A percentile compares a stretch with the other conserved stretches of the same genome.
phyloP scores from a whole-genome alignment of 1,139 yeast genomes.

The Scheffersomyces titani region DNA sequence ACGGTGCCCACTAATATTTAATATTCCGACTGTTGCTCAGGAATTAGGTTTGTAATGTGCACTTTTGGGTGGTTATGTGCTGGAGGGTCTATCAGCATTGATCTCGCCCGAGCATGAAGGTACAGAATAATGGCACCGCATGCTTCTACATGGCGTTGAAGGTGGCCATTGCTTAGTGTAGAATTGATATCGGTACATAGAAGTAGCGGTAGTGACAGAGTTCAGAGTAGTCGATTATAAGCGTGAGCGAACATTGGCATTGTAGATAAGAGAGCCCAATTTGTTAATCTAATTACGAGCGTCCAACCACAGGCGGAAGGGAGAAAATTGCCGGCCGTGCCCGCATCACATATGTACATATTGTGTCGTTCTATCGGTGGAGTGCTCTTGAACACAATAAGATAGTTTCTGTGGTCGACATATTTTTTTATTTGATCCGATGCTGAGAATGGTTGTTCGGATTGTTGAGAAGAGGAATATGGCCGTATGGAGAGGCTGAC shows the following conservation, averaged over 20 bases:
- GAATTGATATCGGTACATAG: too few relatives aligned
- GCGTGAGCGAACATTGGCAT: not conserved
- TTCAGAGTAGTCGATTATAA: not conserved
- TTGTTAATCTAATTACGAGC: not conserved
- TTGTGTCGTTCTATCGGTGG: not conserved
- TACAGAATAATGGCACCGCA: not conserved
- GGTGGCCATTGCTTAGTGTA: not conserved
- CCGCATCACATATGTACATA: not conserved
- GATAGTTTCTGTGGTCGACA: not conserved
- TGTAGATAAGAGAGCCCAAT: not conserved
- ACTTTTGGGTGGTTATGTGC: not conserved
- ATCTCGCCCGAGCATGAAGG: not conserved
- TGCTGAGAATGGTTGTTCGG: not conserved
- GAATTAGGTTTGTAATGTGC: not conserved
- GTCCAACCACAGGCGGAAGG: not conserved
- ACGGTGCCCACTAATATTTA: not conserved
- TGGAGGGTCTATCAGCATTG: not conserved
- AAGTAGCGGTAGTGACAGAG: not conserved
- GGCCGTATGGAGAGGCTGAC: not conserved
- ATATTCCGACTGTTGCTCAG: not conserved
- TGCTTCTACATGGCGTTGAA: not conserved
- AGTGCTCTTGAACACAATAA: not conserved
- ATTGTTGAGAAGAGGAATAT: not conserved
- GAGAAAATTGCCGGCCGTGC: not conserved
- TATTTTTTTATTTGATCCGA: not conserved